Base-by-base conservation (phyloP, 345 rosid species). In the Lepidium sativum region DNA sequence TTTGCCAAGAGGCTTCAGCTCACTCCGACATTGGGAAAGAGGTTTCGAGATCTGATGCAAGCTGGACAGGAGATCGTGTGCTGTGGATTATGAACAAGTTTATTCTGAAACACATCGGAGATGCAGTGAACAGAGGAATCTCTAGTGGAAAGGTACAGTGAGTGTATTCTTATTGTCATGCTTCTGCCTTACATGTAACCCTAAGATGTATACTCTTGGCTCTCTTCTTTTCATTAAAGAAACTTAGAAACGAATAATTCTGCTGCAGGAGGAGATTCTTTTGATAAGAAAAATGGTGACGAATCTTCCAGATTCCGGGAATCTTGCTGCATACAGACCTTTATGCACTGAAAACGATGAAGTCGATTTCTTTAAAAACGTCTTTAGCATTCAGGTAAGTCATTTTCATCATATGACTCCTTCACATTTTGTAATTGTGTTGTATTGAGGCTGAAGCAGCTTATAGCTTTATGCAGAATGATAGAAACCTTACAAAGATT, bases 241-340 rank as follows among this genome's bases (percentile, higher is more conserved):
- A 17, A 20, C 43, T 54, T 15, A 15, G 32, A 53, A 17, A 17
- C 14, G 18, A 32, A 29, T n/a, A n/a, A 11, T 31, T 59, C 73
- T 72, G 38, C 65, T 55, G 34, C 88, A 92, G 99, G 97, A 83
- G 60, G 88, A 95, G 99, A 79, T 90, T 79, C 92, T 85, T 61
- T 71, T 94, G 71, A 70, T 90, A 60, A 83, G 91, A 41, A 84
- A 78, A 33, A 86, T 90, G 91, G 90, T 82, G 62, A 73, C 76
- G 75, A 87, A 86, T 72, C 87, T 94, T 60, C 97, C 96, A 21
- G 84, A 76, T 58, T 72, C 88, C 42, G 79, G 67, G 48, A 63
- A 83, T 70, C 81, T 94, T 68, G 55, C 56, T 74, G 79, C 84
- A 9, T 79, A 88, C 48, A 79, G 71, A 75, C 83, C 82, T 50